A percentile compares a stretch with the other conserved stretches of the same genome.
Conservation (phyloP, 371 early-diverging fungal species). For the Apophysomyces ossiformis region DNA sequence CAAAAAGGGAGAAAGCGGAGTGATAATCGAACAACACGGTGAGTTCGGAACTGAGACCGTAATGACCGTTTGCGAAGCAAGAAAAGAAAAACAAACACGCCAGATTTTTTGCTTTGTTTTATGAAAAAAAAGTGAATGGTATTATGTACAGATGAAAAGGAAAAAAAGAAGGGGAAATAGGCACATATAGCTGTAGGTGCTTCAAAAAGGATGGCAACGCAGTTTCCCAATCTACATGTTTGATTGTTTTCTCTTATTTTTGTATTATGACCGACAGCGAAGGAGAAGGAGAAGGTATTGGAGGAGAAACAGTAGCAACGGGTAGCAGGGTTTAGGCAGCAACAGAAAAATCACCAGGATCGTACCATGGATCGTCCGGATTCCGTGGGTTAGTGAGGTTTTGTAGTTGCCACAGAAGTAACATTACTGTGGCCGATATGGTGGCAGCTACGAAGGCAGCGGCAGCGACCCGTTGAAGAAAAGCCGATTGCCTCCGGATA, state of each 20-base stretch:
- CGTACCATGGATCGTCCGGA: conserved; percentile 47
- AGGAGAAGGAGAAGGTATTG: not conserved
- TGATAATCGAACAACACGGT: too few relatives aligned
- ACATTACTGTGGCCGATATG: conserved; percentile 48
- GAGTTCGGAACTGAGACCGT: too few relatives aligned
- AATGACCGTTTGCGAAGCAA: too few relatives aligned
- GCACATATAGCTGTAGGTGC: not conserved
- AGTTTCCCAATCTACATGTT: too few relatives aligned
- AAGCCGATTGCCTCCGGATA: conserved; percentile 34
- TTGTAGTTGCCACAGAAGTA: conserved; percentile 50
- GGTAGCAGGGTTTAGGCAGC: not conserved
- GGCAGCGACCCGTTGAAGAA: conserved; percentile 41
- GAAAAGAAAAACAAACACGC: too few relatives aligned
- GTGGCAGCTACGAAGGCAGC: conserved; percentile 50
- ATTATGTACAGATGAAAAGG: conserved; percentile 4
- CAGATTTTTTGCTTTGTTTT: not conserved
- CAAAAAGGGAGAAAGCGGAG: too few relatives aligned
- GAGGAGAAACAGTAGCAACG: too few relatives aligned
- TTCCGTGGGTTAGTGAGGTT: conserved; percentile 43
- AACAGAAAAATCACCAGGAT: conserved; percentile 22
- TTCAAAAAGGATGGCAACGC: not conserved
- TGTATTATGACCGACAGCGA: not conserved
- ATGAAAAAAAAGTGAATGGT: not conserved
- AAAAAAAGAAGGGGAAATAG: not conserved
- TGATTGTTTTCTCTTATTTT: not conserved